These are phyloP conservation scores for Malus domestica DNA, from an alignment of 306 rosid genomes.

Conservation along the genomic window ASM211411v1 NC_041797.1:2860001-2860500, in stretches of 20 bases:
- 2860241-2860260: slow-evolving; percentile 24
- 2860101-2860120: slow-evolving; percentile 5
- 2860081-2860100: slow-evolving; percentile 11
- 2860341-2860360: slow-evolving; percentile 33
- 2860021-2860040: not conserved
- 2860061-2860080: slow-evolving; percentile 9
- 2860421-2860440: slow-evolving; percentile 71
- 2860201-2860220: slow-evolving; percentile 21
- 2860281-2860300: slow-evolving; percentile 29
- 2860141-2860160: slow-evolving; percentile 12
- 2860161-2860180: slow-evolving; percentile 3
- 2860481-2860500: slow-evolving; percentile 78
- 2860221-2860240: slow-evolving; percentile 34
- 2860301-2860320: slow-evolving; percentile 24
- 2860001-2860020: not conserved
- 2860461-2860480: slow-evolving; percentile 60
- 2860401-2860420: slow-evolving; percentile 11
- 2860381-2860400: slow-evolving; percentile 23
- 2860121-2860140: slow-evolving; percentile 21
- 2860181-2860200: not conserved
- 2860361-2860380: slow-evolving; percentile 24
- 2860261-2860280: slow-evolving; percentile 22
- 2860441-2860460: slow-evolving; percentile 63
- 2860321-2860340: slow-evolving; percentile 5
- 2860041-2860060: slow-evolving; percentile 7